These are phyloP conservation scores for Phytophthora nicotianae DNA, from an alignment of 352 stramenopile species.

Conservation along the genomic window DNA sequence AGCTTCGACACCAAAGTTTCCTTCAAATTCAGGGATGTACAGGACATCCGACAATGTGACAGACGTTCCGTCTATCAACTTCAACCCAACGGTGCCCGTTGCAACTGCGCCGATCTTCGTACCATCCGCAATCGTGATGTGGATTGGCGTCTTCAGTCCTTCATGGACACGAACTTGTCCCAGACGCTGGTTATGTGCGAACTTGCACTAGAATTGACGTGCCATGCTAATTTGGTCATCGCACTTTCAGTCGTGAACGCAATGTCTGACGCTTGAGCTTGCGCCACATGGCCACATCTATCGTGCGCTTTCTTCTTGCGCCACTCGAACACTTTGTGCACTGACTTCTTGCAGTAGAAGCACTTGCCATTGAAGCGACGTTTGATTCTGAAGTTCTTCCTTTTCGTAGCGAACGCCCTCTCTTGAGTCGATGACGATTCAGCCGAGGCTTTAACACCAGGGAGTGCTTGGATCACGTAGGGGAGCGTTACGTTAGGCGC, in stretches of 20 bases:
- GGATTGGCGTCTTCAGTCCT: too few relatives aligned
- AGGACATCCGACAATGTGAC: too few relatives aligned
- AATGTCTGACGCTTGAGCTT: not conserved
- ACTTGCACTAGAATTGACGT: not conserved
- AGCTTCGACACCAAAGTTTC: too few relatives aligned
- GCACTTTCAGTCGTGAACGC: not conserved
- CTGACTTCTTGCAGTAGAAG: conserved; percentile 23
- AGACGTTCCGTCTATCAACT: too few relatives aligned
- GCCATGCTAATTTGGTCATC: not conserved
- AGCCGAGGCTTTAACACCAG: conserved; percentile 11
- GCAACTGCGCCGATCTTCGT: too few relatives aligned
- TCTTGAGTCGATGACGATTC: conserved; percentile 23
- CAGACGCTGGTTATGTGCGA: not conserved
- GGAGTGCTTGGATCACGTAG: conserved; percentile 9
- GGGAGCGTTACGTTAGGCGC: conserved; percentile 10
- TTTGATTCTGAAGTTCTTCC: conserved; percentile 6
- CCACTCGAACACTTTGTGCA: conserved; percentile 17
- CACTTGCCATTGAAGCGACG: conserved; percentile 14
- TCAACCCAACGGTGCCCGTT: too few relatives aligned
- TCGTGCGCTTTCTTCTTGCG: conserved; percentile 11
- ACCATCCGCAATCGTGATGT: too few relatives aligned
- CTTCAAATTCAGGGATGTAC: too few relatives aligned
- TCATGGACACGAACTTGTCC: too few relatives aligned
- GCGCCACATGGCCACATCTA: not conserved
- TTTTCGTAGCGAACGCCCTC: conserved; percentile 12